phyloP scores from a whole-genome alignment of 1,284 basidiomycete species.

The Lentinula novae-zelandiae region DNA sequence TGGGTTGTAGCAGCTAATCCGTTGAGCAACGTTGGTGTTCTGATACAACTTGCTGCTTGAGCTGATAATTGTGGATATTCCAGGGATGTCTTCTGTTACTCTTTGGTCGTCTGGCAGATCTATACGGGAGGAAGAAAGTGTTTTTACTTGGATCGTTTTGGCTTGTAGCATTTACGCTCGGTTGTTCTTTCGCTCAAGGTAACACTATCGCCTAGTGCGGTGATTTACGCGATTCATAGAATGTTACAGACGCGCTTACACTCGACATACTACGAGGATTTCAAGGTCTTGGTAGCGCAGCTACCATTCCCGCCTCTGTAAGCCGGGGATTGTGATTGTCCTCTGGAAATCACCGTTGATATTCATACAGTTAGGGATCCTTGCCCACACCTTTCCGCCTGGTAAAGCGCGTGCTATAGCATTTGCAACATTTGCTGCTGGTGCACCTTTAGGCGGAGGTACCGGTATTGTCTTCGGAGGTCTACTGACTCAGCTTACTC shows the following conservation, averaged over 20 bases:
- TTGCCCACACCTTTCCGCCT: conserved; percentile 72
- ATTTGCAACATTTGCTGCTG: conserved; percentile 75
- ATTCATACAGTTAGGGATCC: conserved; percentile 67
- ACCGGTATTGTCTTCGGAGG: conserved; percentile 46
- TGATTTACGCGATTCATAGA: conserved; percentile 19
- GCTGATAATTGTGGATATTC: conserved; percentile 29
- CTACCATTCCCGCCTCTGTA: conserved; percentile 66
- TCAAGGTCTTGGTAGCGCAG: conserved; percentile 69
- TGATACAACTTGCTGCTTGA: too few relatives aligned
- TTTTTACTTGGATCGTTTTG: conserved; percentile 54
- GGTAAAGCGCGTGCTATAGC: conserved; percentile 65
- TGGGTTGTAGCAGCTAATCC: conserved; percentile 61
- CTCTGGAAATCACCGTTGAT: conserved; percentile 39
- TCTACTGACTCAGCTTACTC: conserved; percentile 38
- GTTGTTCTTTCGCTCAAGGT: conserved; percentile 52
- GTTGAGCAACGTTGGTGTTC: conserved; percentile 33
- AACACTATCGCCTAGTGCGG: not conserved
- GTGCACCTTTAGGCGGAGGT: conserved; percentile 72
- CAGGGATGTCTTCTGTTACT: conserved; percentile 72
- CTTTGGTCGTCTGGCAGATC: conserved; percentile 68
- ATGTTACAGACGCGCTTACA: conserved; percentile 35
- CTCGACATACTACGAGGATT: conserved; percentile 66
- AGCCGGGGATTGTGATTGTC: conserved; percentile 45
- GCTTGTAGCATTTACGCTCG: conserved; percentile 47
- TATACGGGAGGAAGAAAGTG: conserved; percentile 63